Evolutionary conservation across 1,284 basidiomycete species (phyloP).

Genomic region (Cutaneotrichosporon sp.): DNA sequence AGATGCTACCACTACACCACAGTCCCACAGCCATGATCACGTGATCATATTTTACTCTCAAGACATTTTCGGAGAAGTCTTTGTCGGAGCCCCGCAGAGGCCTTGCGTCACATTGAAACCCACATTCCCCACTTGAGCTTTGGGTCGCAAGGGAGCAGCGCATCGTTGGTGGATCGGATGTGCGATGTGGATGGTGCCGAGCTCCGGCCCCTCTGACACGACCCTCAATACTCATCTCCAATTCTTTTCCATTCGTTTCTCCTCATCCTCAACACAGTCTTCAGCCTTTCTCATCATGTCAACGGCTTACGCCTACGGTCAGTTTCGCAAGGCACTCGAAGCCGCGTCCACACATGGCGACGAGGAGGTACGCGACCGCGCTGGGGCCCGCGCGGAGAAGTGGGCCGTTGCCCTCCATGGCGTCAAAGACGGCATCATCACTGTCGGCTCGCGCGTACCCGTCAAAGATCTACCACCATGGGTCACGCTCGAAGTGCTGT

Average conservation of each 20-base stretch:
- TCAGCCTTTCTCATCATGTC: neutral
- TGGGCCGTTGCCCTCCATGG: neutral
- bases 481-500: conserved; percentile 6
- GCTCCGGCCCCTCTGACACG: no score
- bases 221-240: no score
- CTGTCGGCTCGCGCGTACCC: conserved; percentile 4
- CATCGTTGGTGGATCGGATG: no score
- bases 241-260: no score
- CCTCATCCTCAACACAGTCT: no score
- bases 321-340: conserved; percentile 1
- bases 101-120: no score
- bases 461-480: conserved; percentile 1
- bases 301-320: conserved; percentile 2
- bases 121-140: no score
- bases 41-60: no score
- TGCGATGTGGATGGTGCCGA: no score
- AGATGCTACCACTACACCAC: conserved; percentile 1
- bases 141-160: no score
- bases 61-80: no score
- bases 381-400: neutral
- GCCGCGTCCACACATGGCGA: neutral
- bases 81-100: no score
- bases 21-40: neutral
- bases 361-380: neutral
- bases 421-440: conserved; percentile 1